Conservation (phyloP, 139 green algal genomes). For the Chlamydomonas urium region DNA sequence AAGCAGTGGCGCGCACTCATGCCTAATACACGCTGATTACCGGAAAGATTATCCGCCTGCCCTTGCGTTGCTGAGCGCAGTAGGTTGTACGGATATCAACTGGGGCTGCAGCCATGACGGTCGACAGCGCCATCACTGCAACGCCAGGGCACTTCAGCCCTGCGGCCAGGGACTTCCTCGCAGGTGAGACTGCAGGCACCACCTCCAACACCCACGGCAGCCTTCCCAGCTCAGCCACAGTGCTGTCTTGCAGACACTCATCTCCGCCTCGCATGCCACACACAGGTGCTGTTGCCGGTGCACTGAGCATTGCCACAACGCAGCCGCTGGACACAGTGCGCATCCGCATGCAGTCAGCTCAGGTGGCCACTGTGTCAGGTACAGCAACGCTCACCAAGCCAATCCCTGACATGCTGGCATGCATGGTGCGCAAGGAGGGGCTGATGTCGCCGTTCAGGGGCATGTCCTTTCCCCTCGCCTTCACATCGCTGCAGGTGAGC, state of each 20-base stretch:
- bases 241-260: no score
- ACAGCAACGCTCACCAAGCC: not conserved
- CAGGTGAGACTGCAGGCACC: conserved; percentile 6
- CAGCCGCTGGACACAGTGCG: conserved; percentile 9
- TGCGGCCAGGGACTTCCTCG: not conserved
- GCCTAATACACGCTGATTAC: no score
- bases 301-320: conserved; percentile 5
- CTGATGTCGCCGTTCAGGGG: conserved; percentile 39
- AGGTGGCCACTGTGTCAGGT: no score
- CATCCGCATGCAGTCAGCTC: not conserved
- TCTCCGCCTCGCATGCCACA: not conserved
- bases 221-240: not conserved
- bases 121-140: no score
- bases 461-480: conserved; percentile 52
- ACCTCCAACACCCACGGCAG: not conserved
- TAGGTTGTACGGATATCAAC: no score
- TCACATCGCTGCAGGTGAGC: conserved; percentile 44
- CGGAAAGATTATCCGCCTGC: no score
- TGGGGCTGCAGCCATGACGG: no score
- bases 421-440: conserved; percentile 36
- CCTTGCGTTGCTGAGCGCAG: no score
- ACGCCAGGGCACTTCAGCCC: no score
- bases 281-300: not conserved
- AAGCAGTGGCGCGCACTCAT: no score
- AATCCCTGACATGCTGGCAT: no score